Conservation (phyloP, 2,329 filamentous ascomycete genomes). For the Alternaria consortialis region DNA sequence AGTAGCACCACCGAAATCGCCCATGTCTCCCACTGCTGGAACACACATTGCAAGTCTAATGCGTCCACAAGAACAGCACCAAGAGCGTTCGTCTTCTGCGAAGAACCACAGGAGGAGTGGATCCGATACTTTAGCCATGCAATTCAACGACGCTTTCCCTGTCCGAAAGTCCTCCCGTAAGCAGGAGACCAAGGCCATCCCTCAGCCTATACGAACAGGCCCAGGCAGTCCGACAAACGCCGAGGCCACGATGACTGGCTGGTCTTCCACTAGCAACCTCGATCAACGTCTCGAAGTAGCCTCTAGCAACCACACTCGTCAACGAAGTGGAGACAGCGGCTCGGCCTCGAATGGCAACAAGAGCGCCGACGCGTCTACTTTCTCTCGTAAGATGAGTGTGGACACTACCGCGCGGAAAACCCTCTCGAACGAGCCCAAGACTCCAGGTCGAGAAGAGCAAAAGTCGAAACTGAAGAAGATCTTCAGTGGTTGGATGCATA, state of each 20-base stretch:
- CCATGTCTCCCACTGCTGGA: constrained; percentile 30
- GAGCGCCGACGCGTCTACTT: constrained; percentile 42
- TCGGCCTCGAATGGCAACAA: constrained; percentile 31
- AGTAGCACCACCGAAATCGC: constrained; percentile 26
- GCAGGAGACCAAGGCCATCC: constrained; percentile 17
- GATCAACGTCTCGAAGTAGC: constrained; percentile 27
- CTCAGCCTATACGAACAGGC: constrained; percentile 19
- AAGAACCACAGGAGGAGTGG: constrained; percentile 40
- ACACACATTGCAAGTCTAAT: constrained; percentile 49
- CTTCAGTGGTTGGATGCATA: constrained; percentile 47
- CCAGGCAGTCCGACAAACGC: constrained; percentile 17
- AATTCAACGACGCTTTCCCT: constrained; percentile 32
- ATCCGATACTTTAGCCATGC: constrained; percentile 40
- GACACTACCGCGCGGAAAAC: constrained; percentile 27
- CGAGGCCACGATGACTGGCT: constrained; percentile 36
- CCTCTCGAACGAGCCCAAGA: constrained; percentile 28
- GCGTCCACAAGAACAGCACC: constrained; percentile 42
- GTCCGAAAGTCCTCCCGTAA: constrained; percentile 27
- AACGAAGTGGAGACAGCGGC: constrained; percentile 23
- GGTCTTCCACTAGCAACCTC: constrained; percentile 35
- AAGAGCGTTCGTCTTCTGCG: constrained; percentile 39
- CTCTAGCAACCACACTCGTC: constrained; percentile 26
- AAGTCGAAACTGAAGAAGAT: constrained; percentile 48
- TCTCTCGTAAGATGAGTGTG: constrained; percentile 45
- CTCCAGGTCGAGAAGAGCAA: constrained; percentile 36